Evolutionary conservation across 2,329 filamentous ascomycete species (phyloP), one percentile per base, ranked within the genome.

Genomic region (Lasiodiplodia sp.): DNA sequence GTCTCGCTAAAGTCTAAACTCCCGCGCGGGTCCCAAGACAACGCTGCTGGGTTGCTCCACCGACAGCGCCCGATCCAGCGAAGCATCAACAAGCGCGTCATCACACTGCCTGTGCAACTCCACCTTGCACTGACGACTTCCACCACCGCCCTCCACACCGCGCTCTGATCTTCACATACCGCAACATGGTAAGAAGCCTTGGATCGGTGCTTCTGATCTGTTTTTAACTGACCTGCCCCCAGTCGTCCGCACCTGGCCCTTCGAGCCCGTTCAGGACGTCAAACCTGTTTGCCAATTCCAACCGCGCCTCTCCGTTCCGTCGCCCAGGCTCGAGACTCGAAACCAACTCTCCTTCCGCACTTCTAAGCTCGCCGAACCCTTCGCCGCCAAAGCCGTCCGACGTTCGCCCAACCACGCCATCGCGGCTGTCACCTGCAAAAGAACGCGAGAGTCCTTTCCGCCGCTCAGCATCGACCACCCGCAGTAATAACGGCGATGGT

Each of bases 301-400:
- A 53, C 38, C 80, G 82, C 71, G 77, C 80, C 57, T 83, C 82
- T 68, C 82, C 82, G 53, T 83, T 83, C 72, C 77, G 80, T 69
- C 77, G 82, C 34, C 78, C 81, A 18, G 79, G 79, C 69, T 81
- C 82, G 12, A 56, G 38, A 65, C 79, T 81, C 53, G 72, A 78
- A 34, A 70, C 73, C 25, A 71, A 71, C 58, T 82, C 81, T 23
- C 79, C 80, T 4, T 80, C 80, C 1, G 79, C 79, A 23, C 73
- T 81, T 14, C 75, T 78, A 11, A 40, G 40, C 21, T 65, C 67
- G 3, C 52, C 68, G 37, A 55, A 49, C n/a, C 25, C 53, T 23
- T 70, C 70, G 38, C 70, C 71, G 2, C 23, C 66, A 14, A 72
- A 70, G 56, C 70, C 69, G 3, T 37, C 69, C 2, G 68, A 47